Percentiles rank a stretch among this genome's conserved stretches.
These are phyloP conservation scores for Botryotinia narcissicola DNA, from an alignment of 2,329 filamentous ascomycete species.

Conservation along the genomic window DNA sequence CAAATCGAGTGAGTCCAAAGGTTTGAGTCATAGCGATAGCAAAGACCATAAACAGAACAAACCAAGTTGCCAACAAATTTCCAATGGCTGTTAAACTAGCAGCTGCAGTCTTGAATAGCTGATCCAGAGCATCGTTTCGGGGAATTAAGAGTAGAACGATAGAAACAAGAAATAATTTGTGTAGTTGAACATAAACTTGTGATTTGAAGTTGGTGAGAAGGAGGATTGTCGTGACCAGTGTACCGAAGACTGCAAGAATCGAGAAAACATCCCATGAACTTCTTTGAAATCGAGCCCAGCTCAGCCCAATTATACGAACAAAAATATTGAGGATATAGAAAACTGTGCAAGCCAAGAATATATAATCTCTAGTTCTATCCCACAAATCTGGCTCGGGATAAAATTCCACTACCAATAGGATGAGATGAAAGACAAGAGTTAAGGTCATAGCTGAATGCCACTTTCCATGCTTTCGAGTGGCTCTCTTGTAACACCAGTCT, in stretches of 20 bases:
- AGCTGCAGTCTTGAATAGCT: slow-evolving; percentile 97
- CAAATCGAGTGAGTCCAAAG: slow-evolving; percentile 91
- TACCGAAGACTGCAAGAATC: slow-evolving; percentile 72
- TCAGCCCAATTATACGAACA: slow-evolving; percentile 82
- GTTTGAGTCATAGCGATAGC: slow-evolving; percentile 95
- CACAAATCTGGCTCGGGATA: slow-evolving; percentile 71
- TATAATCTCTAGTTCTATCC: slow-evolving; percentile 66
- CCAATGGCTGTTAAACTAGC: slow-evolving; percentile 87
- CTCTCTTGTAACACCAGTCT: slow-evolving; percentile 91
- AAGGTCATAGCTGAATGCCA: slow-evolving; percentile 85
- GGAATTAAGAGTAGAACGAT: slow-evolving; percentile 90
- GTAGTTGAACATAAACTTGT: slow-evolving; percentile 70
- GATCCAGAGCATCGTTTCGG: slow-evolving; percentile 93
- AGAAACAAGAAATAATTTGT: slow-evolving; percentile 92
- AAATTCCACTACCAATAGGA: slow-evolving; percentile 82
- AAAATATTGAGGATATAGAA: slow-evolving; percentile 80
- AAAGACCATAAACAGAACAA: slow-evolving; percentile 93
- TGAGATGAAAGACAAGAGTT: slow-evolving; percentile 76
- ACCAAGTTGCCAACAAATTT: slow-evolving; percentile 93
- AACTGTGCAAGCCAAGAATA: slow-evolving; percentile 80
- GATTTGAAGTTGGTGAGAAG: slow-evolving; percentile 59
- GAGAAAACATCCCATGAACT: slow-evolving; percentile 97
- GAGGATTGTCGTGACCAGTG: slow-evolving; percentile 79
- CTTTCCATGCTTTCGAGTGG: slow-evolving; percentile 87
- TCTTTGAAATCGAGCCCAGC: slow-evolving; percentile 85